These are phyloP conservation scores for Aspergillus puulaauensis DNA, from an alignment of 2,329 filamentous ascomycete species.

Conservation along the genomic window DNA sequence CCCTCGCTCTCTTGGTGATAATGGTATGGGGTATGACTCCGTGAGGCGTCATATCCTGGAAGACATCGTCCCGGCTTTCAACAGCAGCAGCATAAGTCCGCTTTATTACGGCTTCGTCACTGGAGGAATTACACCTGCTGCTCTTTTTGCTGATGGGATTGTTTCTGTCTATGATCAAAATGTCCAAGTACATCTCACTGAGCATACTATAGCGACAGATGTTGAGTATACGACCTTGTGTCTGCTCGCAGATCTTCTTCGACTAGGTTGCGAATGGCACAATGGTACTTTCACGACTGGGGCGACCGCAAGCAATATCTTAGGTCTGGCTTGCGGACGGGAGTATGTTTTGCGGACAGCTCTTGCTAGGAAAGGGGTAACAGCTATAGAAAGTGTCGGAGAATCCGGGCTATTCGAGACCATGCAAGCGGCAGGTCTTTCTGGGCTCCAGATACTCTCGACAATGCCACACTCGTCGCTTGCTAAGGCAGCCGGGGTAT, in stretches of 20 bases:
- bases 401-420: constrained; percentile 69
- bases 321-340: constrained; percentile 68
- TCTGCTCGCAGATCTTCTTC: constrained; percentile 68
- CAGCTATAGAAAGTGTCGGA: constrained; percentile 53
- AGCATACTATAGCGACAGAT: constrained; percentile 71
- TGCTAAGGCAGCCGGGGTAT: constrained; percentile 75
- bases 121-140: constrained; percentile 75
- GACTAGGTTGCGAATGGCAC: constrained; percentile 60
- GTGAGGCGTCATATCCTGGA: constrained; percentile 40
- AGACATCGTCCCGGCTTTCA: constrained; percentile 58
- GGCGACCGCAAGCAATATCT: constrained; percentile 63
- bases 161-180: constrained; percentile 81
- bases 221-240: constrained; percentile 72
- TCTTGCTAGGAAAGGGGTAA: constrained; percentile 34
- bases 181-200: constrained; percentile 75
- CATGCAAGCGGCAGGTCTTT: constrained; percentile 62
- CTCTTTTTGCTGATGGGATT: constrained; percentile 79
- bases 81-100: constrained; percentile 61
- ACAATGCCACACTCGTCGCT: constrained; percentile 82
- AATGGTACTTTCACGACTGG: constrained; percentile 81
- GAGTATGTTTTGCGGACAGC: constrained; percentile 55
- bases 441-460: constrained; percentile 72
- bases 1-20: constrained; percentile 24
- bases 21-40: constrained; percentile 31
- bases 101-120: constrained; percentile 90